Conservation (phyloP, 495 filamentous ascomycete species). For the Xylaria palmicola region DNA sequence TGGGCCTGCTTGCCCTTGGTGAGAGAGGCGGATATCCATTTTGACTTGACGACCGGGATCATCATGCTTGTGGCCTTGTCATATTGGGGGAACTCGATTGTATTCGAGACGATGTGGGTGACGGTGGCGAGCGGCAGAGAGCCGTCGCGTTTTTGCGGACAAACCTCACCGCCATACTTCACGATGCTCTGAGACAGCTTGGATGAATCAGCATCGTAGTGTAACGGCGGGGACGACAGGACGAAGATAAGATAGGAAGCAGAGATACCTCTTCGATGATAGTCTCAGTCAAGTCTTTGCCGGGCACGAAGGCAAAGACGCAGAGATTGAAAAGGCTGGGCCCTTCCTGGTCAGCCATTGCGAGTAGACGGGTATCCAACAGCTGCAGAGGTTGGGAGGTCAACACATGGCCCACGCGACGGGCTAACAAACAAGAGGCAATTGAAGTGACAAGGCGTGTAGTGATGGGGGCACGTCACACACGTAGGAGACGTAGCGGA, state of each 20-base stretch:
- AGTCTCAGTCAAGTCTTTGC: constrained; percentile 39
- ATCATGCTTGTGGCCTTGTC: constrained; percentile 64
- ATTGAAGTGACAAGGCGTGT: no score
- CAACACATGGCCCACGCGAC: no score
- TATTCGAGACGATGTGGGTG: constrained; percentile 82
- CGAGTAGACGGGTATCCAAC: background rate
- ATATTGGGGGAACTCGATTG: constrained; percentile 86
- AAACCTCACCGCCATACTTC: constrained; percentile 55
- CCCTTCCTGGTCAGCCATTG: constrained; percentile 42
- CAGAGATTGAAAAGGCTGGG: constrained; percentile 38
- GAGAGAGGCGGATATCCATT: constrained; percentile 73
- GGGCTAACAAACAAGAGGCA: no score
- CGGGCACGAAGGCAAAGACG: constrained; percentile 45
- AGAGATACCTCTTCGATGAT: constrained; percentile 44
- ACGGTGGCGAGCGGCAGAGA: constrained; percentile 55
- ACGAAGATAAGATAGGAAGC: background rate
- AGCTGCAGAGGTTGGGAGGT: background rate
- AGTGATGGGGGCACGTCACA: no score
- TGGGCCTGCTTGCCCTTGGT: constrained; percentile 68
- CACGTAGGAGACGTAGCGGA: no score
- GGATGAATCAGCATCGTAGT: constrained; percentile 33
- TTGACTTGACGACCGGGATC: constrained; percentile 79
- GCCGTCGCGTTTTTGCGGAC: constrained; percentile 44
- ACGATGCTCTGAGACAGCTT: constrained; percentile 48
- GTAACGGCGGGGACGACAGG: background rate